Base-by-base conservation (phyloP, 2,329 filamentous ascomycete genomes). In the Fusarium decemcellulare region DNA sequence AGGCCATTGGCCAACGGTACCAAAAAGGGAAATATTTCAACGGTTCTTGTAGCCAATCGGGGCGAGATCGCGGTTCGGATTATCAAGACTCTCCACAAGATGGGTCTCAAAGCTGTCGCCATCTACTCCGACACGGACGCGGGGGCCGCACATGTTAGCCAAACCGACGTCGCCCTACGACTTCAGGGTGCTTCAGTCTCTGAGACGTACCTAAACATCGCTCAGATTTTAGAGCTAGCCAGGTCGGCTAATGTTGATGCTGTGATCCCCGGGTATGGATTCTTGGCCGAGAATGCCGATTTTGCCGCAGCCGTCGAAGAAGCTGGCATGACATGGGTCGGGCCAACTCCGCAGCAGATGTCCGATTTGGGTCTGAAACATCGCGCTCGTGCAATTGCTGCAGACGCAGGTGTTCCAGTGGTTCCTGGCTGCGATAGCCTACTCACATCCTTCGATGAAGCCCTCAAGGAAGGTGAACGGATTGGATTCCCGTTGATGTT, bases 51-150 rank as follows among this genome's bases (percentile, higher is more conserved):
- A 69, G 92, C 92, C 10, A 94, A 94, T 74, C 85, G 92, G 68
- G 92, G 88, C 0, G 80, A 84, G 37, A 77, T 77, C 34, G 92
- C 92, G 23, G 81, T 93, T 78, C 88, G 92, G 60, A 91, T 94
- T 40, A 88, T 90, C 66, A 83, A 86, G 48, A 93, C 92, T 16
- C 88, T 92, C 16, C 85, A 87, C 15, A 85, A 89, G 65, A 87
- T 92, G 75, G 90, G 90, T 29, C 89, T 93, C 71, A 85, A 86
- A 46, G 90, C 91, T 10, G 91, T 92, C 5, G 91, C 91, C 1
- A 84, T 93, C 52, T 93, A 93, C 77, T 92, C 92, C 6, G 87
- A 73, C 7, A 65, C 63, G 5, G 92, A 94, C 77, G 84, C 87
- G 34, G 81, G 81, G 63, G 86, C 91, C n/a, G 88, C 91, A 65